phyloP scores from a whole-genome alignment of 495 filamentous ascomycete species.

The Gamarada debralockiae region DNA sequence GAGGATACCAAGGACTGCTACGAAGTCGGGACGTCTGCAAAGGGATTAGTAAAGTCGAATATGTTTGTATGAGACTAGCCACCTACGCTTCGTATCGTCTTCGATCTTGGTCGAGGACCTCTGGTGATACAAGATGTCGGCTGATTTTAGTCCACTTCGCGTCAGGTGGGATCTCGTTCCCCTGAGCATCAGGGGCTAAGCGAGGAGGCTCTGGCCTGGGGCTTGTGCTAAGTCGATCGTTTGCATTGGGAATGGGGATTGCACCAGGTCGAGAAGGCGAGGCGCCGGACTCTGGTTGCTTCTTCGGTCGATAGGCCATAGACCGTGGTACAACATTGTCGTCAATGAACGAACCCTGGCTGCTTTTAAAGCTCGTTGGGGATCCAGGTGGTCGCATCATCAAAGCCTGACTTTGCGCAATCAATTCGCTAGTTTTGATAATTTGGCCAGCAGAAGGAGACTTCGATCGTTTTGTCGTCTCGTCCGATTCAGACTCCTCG shows the following conservation, averaged over 20 bases:
- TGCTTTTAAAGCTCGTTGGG: slow-evolving; percentile 13
- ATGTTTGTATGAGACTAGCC: neutral
- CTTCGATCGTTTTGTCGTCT: neutral
- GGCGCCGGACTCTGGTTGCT: slow-evolving; percentile 1
- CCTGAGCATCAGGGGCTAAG: slow-evolving; percentile 46
- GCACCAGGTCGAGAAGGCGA: slow-evolving; percentile 6
- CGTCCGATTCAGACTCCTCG: slow-evolving; percentile 11
- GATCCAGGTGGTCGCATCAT: slow-evolving; percentile 7
- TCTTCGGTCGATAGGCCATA: slow-evolving; percentile 13
- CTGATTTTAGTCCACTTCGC: slow-evolving; percentile 72
- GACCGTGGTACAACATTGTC: slow-evolving; percentile 10
- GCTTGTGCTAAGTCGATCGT: slow-evolving; percentile 10
- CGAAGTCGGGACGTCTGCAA: slow-evolving; percentile 48
- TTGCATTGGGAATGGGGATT: slow-evolving; percentile 14
- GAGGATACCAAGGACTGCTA: slow-evolving; percentile 63
- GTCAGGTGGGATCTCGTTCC: slow-evolving; percentile 58
- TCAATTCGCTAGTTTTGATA: slow-evolving; percentile 15
- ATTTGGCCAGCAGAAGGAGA: slow-evolving; percentile 2
- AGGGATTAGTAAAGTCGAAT: neutral
- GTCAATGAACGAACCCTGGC: slow-evolving; percentile 4
- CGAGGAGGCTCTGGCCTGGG: slow-evolving; percentile 6
- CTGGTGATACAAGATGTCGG: slow-evolving; percentile 60
- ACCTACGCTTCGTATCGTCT: slow-evolving; percentile 61
- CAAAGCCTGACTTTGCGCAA: slow-evolving; percentile 12
- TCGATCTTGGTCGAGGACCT: slow-evolving; percentile 58